Conservation (phyloP, 1,284 basidiomycete genomes). For the Leccinum pallidistipes region DNA sequence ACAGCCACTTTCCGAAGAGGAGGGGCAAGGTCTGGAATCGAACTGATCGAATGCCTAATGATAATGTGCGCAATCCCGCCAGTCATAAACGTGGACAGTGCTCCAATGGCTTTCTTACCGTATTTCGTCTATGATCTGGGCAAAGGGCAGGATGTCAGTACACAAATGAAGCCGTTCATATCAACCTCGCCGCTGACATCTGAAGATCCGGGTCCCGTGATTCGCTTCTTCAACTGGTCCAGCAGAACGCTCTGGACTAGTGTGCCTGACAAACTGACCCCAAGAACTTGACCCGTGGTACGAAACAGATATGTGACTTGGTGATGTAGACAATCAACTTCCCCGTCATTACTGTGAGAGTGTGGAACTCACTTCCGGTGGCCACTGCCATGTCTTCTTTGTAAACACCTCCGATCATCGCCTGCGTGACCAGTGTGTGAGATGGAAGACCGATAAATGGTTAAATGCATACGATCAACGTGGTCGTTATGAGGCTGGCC, state of each 20-base stretch:
- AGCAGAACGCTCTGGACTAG: conserved; percentile 77
- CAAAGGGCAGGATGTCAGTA: conserved; percentile 24
- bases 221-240: conserved; percentile 64
- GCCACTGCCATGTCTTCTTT: conserved; percentile 85
- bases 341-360: background rate
- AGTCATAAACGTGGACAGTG: conserved; percentile 19
- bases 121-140: conserved; percentile 68
- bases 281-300: conserved; percentile 89
- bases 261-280: conserved; percentile 82
- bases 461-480: conserved; percentile 63
- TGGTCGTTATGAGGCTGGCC: conserved; percentile 80
- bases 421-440: conserved; percentile 43
- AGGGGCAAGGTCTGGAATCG: conserved; percentile 73
- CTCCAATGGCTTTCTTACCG: conserved; percentile 44
- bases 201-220: conserved; percentile 70
- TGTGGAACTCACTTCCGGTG: conserved; percentile 69
- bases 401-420: conserved; percentile 79
- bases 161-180: conserved; percentile 23
- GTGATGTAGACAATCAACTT: conserved; percentile 1
- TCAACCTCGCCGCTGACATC: conserved; percentile 51
- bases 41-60: conserved; percentile 78
- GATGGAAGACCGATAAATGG: conserved; percentile 2
- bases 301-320: conserved; percentile 88
- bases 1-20: conserved; percentile 67
- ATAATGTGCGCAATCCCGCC: conserved; percentile 32